These are phyloP conservation scores for Trypanosomatidae sp. DNA, from an alignment of 208 protist species.

Conservation along the genomic window DNA sequence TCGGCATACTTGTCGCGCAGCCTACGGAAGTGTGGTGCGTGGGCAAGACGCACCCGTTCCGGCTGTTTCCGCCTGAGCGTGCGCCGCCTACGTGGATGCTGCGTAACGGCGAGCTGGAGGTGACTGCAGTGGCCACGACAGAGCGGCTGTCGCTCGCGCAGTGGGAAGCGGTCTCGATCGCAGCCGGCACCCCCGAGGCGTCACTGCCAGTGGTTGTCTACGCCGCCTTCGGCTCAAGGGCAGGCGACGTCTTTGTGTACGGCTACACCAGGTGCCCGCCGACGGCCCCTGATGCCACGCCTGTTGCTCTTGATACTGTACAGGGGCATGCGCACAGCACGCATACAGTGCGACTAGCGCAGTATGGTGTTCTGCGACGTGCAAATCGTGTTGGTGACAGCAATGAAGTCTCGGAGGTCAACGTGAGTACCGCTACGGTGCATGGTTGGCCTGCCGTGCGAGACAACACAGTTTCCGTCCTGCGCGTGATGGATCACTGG, in stretches of 20 bases:
- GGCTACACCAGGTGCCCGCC: conserved; percentile 12
- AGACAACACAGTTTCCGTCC: conserved; percentile 14
- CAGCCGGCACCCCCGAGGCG: neutral
- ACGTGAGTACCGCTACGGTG: neutral
- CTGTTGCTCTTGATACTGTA: conserved; percentile 3
- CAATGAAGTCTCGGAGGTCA: neutral
- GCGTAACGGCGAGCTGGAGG: neutral
- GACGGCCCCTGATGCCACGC: conserved; percentile 7
- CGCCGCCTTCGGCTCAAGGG: conserved; percentile 15
- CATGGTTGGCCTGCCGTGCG: neutral
- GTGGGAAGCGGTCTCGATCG: conserved; percentile 15
- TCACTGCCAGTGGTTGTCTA: conserved; percentile 9
- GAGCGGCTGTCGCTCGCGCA: conserved; percentile 9
- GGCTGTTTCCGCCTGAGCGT: conserved; percentile 13
- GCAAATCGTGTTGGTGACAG: conserved; percentile 10
- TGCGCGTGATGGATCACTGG: conserved; percentile 22
- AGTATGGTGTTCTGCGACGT: conserved; percentile 6
- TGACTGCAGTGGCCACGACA: conserved; percentile 18
- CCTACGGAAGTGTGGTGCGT: conserved; percentile 27
- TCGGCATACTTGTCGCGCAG: conserved; percentile 31
- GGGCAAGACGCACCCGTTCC: conserved; percentile 25
- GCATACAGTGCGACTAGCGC: conserved; percentile 12
- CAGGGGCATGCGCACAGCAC: neutral
- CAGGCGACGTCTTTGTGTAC: conserved; percentile 25
- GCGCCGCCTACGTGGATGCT: neutral